phyloP scores from a whole-genome alignment of 768 basidiomycete genomes.

The Pholiota microspora region DNA sequence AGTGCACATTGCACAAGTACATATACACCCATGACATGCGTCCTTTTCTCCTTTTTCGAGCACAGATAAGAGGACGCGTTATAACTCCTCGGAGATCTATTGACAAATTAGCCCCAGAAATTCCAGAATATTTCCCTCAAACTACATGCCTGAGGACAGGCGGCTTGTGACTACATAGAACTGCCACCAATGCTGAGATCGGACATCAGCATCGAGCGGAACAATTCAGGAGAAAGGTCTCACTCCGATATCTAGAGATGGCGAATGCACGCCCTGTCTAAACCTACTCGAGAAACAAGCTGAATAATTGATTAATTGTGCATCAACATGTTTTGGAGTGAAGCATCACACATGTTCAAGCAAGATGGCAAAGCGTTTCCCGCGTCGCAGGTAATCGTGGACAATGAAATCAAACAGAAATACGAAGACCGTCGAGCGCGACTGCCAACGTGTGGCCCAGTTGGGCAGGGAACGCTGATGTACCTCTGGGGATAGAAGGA shows the following conservation, averaged over 20 bases:
- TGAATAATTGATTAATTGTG: too few species aligned
- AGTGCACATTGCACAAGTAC: too few species aligned
- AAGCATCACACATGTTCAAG: background rate
- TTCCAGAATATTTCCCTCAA: too few species aligned
- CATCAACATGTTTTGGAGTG: background rate
- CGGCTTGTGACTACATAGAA: too few species aligned
- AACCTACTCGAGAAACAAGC: background rate
- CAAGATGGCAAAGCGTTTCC: background rate
- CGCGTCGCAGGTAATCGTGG: background rate
- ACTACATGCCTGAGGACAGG: too few species aligned
- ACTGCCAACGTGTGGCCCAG: background rate
- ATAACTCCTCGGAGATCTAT: background rate
- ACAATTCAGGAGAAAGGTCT: background rate
- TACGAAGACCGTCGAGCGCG: background rate
- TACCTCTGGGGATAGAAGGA: background rate
- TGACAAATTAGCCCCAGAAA: too few species aligned
- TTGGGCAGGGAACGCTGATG: background rate
- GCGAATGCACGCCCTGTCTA: background rate
- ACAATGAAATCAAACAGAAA: background rate
- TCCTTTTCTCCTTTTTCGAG: background rate
- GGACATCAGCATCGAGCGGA: background rate
- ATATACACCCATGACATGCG: background rate
- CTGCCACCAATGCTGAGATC: too few species aligned
- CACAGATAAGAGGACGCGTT: background rate
- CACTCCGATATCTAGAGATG: background rate